Evolutionary conservation across 202 grass and related monocot genomes (phyloP).

Genomic region (Tripidium arundinaceum): DNA sequence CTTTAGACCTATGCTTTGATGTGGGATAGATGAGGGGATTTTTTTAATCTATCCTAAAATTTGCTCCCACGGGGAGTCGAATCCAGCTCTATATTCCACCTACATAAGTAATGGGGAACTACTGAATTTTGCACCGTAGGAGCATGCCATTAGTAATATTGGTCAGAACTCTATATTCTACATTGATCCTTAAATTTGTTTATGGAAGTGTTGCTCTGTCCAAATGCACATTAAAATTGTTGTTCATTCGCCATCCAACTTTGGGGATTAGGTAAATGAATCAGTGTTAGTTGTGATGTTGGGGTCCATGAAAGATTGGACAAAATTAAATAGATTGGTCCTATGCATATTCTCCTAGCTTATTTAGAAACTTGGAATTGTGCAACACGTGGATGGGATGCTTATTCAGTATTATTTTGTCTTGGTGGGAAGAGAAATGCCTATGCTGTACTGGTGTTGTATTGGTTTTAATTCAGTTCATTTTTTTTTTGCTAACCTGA

Average conservation of each 20-base stretch:
- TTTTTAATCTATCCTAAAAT: no score
- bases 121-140: neutral
- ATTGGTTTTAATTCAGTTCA: neutral
- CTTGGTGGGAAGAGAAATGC: neutral
- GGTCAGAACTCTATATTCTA: neutral
- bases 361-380: neutral
- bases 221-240: constrained; percentile 9
- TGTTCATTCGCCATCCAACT: neutral
- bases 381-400: neutral
- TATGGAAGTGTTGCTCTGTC: constrained; percentile 14
- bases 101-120: neutral
- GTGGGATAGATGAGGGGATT: no score
- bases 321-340: constrained; percentile 18
- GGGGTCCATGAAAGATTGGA: constrained; percentile 34
- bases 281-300: constrained; percentile 34
- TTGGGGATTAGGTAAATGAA: constrained; percentile 46
- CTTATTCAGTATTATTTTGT: neutral
- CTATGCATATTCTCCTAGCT: neutral
- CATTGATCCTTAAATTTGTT: neutral
- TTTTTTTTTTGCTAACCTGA: constrained; percentile 5
- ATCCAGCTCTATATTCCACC: no score
- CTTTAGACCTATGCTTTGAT: no score
- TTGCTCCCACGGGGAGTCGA: no score
- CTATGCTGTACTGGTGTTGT: neutral
- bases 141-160: neutral